Conservation (phyloP, 2,329 filamentous ascomycete genomes). For the Neurospora sp. region DNA sequence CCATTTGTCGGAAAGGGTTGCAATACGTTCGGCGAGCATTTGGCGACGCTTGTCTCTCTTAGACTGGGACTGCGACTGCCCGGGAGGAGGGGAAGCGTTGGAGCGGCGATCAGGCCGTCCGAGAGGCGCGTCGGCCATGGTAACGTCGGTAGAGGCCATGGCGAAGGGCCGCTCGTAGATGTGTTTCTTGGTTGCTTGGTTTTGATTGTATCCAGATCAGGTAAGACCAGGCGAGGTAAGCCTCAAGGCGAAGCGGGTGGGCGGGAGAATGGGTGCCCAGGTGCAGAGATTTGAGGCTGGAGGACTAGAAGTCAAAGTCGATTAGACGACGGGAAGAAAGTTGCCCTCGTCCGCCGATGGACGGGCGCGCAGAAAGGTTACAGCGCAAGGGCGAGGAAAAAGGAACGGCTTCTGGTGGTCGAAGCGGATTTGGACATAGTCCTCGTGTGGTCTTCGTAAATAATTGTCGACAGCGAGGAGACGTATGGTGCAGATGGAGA, state of each 20-base stretch:
- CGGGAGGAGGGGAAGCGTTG: conserved; percentile 22
- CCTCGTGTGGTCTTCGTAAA: background rate
- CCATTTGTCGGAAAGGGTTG: conserved; percentile 67
- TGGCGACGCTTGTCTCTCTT: conserved; percentile 89
- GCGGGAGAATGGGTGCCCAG: conserved; percentile 1
- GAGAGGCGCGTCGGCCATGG: conserved; percentile 14
- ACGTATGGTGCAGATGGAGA: background rate
- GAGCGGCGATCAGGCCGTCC: conserved; percentile 18
- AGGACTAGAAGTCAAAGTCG: background rate
- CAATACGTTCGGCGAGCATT: conserved; percentile 69
- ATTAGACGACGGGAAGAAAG: background rate
- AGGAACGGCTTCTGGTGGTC: background rate
- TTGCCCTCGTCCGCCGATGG: background rate
- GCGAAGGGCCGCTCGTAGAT: background rate
- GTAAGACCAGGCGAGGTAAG: background rate
- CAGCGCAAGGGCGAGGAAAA: background rate
- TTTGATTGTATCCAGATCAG: background rate
- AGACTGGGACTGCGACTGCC: conserved; percentile 64
- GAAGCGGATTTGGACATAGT: background rate
- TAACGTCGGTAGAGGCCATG: conserved; percentile 18
- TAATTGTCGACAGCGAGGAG: background rate
- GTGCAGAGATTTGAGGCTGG: background rate
- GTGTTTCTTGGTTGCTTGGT: background rate
- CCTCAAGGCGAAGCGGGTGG: background rate
- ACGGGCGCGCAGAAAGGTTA: background rate